Percentiles rank a stretch among this genome's conserved stretches.
phyloP scores from a whole-genome alignment of 257 asterid species.

The Solanum peruvianum region DNA sequence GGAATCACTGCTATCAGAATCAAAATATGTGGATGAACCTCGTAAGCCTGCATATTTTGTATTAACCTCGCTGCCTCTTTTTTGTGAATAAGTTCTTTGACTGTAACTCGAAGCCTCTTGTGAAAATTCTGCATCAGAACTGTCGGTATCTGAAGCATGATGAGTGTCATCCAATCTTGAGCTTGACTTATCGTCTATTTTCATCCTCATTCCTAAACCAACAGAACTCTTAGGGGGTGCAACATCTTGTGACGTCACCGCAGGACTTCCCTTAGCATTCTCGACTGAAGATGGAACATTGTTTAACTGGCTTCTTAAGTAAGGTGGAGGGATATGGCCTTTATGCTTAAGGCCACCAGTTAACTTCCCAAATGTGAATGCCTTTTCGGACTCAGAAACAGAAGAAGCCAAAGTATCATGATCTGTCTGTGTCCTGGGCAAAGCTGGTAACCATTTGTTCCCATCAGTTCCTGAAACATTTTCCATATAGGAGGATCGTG shows the following conservation, averaged over 20 bases:
- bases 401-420: conserved; percentile 8
- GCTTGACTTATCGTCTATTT: conserved; percentile 13
- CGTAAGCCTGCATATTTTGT: conserved; percentile 16
- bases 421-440: neutral
- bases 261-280: conserved; percentile 18
- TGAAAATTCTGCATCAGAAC: conserved; percentile 36
- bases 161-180: conserved; percentile 14
- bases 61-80: conserved; percentile 2
- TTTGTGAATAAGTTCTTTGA: conserved; percentile 5
- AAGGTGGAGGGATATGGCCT: conserved; percentile 40
- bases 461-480: conserved; percentile 15
- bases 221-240: conserved; percentile 14
- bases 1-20: conserved; percentile 40
- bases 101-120: conserved; percentile 9
- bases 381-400: conserved; percentile 19
- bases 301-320: conserved; percentile 27
- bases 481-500: conserved; percentile 7
- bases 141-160: conserved; percentile 34
- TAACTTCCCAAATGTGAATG: conserved; percentile 52
- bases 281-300: conserved; percentile 17
- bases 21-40: conserved; percentile 24
- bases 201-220: neutral
- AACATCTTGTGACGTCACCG: conserved; percentile 7
- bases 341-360: conserved; percentile 90
- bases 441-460: neutral